These are phyloP conservation scores for Chiua sp. DNA, from an alignment of 1,284 basidiomycete species.

Conservation along the genomic window DNA sequence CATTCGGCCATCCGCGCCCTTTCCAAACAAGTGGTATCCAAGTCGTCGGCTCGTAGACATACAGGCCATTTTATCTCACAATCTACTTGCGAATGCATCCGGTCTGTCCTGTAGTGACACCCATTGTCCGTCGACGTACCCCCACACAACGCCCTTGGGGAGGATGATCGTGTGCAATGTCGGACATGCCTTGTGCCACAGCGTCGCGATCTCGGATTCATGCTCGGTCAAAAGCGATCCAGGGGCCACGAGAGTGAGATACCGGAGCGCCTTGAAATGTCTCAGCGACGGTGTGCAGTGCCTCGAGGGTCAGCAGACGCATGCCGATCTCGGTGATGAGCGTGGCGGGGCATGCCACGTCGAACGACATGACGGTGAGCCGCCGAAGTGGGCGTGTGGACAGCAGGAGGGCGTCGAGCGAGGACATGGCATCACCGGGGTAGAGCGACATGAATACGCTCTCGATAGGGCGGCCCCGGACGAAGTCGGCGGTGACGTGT, in stretches of 20 bases:
- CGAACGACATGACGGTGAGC: conserved; percentile 64
- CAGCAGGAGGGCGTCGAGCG: conserved; percentile 51
- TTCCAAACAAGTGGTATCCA: too few species aligned
- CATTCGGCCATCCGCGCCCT: too few species aligned
- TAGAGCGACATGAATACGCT: conserved; percentile 59
- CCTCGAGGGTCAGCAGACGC: conserved; percentile 55
- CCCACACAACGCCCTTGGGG: conserved; percentile 49
- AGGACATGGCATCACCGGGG: conserved; percentile 38
- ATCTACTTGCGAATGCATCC: not conserved
- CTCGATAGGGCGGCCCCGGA: conserved; percentile 55
- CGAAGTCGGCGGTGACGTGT: conserved; percentile 47
- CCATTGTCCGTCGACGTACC: conserved; percentile 34
- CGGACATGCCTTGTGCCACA: conserved; percentile 47
- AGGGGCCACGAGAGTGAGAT: conserved; percentile 49
- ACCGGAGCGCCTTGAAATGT: conserved; percentile 41
- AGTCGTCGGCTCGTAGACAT: too few species aligned
- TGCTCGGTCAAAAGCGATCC: conserved; percentile 27
- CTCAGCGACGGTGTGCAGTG: conserved; percentile 55
- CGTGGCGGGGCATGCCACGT: conserved; percentile 44
- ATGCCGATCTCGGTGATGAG: conserved; percentile 52
- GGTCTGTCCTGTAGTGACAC: conserved; percentile 22
- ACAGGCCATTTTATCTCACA: too few species aligned
- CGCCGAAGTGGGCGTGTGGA: conserved; percentile 48
- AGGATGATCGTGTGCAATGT: conserved; percentile 50
- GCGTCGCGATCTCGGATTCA: conserved; percentile 41